Percentiles rank a stretch among this genome's conserved stretches.
Conservation (phyloP, 192 early-diverging fungal species). For the Coemansia sp. region DNA sequence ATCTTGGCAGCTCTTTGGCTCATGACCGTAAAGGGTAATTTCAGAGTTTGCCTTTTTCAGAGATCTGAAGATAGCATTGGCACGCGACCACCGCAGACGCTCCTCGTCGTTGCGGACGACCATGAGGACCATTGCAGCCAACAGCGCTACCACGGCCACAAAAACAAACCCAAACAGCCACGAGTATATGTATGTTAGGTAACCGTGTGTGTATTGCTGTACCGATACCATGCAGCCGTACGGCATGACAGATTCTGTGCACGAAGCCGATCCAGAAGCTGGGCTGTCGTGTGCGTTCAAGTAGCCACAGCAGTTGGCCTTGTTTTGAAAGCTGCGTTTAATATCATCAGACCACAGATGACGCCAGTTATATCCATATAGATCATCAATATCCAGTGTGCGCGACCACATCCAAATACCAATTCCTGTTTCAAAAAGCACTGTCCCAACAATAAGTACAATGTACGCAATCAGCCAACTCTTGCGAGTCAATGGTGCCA, state of each 20-base stretch:
- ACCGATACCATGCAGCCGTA: constrained; percentile 42
- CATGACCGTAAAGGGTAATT: neutral
- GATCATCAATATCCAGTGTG: constrained; percentile 30
- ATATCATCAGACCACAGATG: constrained; percentile 31
- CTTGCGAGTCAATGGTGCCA: constrained; percentile 42
- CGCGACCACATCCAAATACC: constrained; percentile 49
- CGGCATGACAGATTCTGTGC: constrained; percentile 1
- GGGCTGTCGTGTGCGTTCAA: constrained; percentile 35
- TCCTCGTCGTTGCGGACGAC: constrained; percentile 45
- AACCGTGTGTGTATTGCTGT: constrained; percentile 32
- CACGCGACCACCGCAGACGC: constrained; percentile 41
- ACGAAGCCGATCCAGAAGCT: constrained; percentile 15
- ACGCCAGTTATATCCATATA: constrained; percentile 48
- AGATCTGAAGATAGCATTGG: constrained; percentile 44
- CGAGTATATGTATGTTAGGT: constrained; percentile 35
- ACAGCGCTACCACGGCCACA: constrained; percentile 32
- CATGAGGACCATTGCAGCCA: constrained; percentile 36
- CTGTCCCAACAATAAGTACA: constrained; percentile 12
- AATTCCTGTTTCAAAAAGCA: constrained; percentile 24
- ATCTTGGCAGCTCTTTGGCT: constrained; percentile 2
- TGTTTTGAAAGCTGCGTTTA: constrained; percentile 30
- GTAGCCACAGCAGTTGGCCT: constrained; percentile 37
- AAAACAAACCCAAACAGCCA: constrained; percentile 45
- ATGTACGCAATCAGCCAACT: constrained; percentile 23
- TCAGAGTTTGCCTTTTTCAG: constrained; percentile 7